A percentile compares a stretch with the other conserved stretches of the same genome.
Conservation (phyloP, 495 filamentous ascomycete species). For the Sporormia fimetaria region DNA sequence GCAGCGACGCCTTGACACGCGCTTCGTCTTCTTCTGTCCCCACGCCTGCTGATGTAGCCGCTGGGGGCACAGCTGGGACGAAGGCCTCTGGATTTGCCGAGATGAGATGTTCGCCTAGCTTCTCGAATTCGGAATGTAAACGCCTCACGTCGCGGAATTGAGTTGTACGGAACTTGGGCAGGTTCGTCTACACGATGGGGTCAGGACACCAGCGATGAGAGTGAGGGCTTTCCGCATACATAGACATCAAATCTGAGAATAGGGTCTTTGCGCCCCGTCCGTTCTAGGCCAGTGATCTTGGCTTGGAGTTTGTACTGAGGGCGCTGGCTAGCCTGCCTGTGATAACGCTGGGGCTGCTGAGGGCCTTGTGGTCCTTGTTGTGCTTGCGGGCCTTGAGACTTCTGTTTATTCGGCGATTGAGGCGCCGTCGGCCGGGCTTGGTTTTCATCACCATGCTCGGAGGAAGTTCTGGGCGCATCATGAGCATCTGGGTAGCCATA, state of each 20-base stretch:
- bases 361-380: constrained; percentile 37
- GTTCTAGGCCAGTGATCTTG: constrained; percentile 85
- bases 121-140: constrained; percentile 88
- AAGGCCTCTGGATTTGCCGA: constrained; percentile 92
- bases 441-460: constrained; percentile 32
- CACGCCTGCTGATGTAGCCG: constrained; percentile 82
- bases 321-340: constrained; percentile 31
- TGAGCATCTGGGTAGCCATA: constrained; percentile 21
- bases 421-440: constrained; percentile 35
- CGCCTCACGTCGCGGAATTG: constrained; percentile 96
- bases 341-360: constrained; percentile 33
- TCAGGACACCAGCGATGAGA: constrained; percentile 1
- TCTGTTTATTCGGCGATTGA: constrained; percentile 34
- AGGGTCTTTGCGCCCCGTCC: constrained; percentile 88
- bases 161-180: constrained; percentile 92
- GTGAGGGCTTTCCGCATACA: constrained; percentile 42
- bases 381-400: constrained; percentile 33
- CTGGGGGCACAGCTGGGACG: constrained; percentile 91
- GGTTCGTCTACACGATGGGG: constrained; percentile 61
- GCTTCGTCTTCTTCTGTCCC: constrained; percentile 95
- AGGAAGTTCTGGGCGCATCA: constrained; percentile 14
- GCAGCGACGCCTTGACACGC: constrained; percentile 76
- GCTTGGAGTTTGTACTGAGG: constrained; percentile 79
- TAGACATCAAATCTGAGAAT: constrained; percentile 95
- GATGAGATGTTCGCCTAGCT: constrained; percentile 87